These are phyloP conservation scores for Coemansia guatemalensis DNA, from an alignment of 192 early-diverging fungal genomes.

Conservation along the genomic window DNA sequence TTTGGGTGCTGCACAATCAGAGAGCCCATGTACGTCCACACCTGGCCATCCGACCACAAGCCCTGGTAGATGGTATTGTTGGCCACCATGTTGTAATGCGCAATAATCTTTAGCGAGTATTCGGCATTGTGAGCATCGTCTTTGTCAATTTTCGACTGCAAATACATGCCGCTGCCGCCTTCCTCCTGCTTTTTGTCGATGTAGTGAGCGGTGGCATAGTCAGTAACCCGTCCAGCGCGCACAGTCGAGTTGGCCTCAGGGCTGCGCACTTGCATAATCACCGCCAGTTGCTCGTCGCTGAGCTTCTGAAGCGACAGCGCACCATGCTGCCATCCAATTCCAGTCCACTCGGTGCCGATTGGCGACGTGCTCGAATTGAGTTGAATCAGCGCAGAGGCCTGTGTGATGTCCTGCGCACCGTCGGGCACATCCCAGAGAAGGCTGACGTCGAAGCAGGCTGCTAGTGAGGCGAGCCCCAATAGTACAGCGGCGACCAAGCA, in stretches of 20 bases:
- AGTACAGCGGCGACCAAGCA: neutral
- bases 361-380: slow-evolving; percentile 41
- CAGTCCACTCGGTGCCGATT: slow-evolving; percentile 49
- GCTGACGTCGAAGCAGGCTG: slow-evolving; percentile 25
- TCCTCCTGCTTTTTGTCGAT: slow-evolving; percentile 17
- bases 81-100: slow-evolving; percentile 53
- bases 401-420: slow-evolving; percentile 33
- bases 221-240: slow-evolving; percentile 35
- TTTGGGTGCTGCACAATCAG: slow-evolving; percentile 49
- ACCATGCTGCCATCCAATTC: slow-evolving; percentile 42
- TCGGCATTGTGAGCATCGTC: slow-evolving; percentile 15
- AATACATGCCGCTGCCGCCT: slow-evolving; percentile 25
- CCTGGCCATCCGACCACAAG: slow-evolving; percentile 50
- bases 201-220: slow-evolving; percentile 43
- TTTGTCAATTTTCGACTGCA: slow-evolving; percentile 36
- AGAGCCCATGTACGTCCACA: slow-evolving; percentile 53
- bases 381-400: slow-evolving; percentile 35
- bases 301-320: slow-evolving; percentile 44
- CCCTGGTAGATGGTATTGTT: slow-evolving; percentile 55
- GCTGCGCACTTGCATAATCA: slow-evolving; percentile 37
- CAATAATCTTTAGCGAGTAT: slow-evolving; percentile 44
- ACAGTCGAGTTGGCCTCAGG: slow-evolving; percentile 30
- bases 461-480: neutral
- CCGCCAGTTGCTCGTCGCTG: slow-evolving; percentile 23
- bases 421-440: slow-evolving; percentile 47